Conservation (phyloP, 1,284 basidiomycete species). For the Tilletiaria anomala region DNA sequence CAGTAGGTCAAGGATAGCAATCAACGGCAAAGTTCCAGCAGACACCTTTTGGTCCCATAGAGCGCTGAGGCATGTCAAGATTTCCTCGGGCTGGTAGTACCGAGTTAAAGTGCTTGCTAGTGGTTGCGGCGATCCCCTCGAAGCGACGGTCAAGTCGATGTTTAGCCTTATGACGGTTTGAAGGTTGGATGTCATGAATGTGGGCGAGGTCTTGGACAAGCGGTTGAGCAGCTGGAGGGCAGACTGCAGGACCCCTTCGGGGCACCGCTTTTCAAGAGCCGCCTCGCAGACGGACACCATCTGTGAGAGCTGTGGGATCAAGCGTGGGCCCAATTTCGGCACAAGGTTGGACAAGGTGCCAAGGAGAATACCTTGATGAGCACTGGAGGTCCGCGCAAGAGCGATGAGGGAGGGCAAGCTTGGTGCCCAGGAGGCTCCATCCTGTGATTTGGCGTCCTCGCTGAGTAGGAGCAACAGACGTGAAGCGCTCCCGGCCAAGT, state of each 20-base stretch:
- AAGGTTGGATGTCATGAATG: conserved; percentile 28
- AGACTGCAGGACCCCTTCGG: neutral
- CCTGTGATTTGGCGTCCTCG: too few species aligned
- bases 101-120: neutral
- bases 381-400: too few species aligned
- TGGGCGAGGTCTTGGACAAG: conserved; percentile 23
- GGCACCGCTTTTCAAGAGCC: neutral
- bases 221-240: conserved; percentile 24
- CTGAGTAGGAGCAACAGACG: too few species aligned
- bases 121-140: neutral
- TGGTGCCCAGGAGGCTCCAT: too few species aligned
- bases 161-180: neutral
- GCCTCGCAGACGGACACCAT: conserved; percentile 11
- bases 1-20: conserved; percentile 20
- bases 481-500: too few species aligned
- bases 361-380: too few species aligned
- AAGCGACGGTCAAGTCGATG: neutral
- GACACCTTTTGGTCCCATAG: neutral
- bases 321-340: conserved; percentile 23
- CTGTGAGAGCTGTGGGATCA: conserved; percentile 28
- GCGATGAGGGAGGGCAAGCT: too few species aligned
- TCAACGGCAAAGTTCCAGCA: neutral
- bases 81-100: neutral
- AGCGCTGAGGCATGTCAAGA: neutral
- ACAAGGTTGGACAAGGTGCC: conserved; percentile 16